phyloP scores from a whole-genome alignment of 352 stramenopile genomes.

The Pythium aristosporum region DNA sequence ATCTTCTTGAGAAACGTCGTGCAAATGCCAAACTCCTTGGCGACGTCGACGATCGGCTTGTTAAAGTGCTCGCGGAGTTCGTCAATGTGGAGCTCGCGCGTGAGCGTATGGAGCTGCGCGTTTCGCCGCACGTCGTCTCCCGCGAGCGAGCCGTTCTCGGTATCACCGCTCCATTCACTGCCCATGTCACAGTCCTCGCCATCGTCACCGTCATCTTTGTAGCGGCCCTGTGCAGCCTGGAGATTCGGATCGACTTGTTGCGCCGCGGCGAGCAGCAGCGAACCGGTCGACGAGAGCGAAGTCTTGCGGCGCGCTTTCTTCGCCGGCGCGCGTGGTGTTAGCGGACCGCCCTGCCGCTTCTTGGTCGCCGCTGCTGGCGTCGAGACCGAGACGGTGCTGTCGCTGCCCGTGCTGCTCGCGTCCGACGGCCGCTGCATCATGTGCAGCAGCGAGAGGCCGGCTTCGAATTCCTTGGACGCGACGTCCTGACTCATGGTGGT shows the following conservation, averaged over 20 bases:
- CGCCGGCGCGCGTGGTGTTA: background rate
- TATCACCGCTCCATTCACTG: background rate
- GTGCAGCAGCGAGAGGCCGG: constrained; percentile 56
- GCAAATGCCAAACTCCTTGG: constrained; percentile 68
- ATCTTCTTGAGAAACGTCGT: constrained; percentile 82
- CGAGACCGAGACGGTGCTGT: background rate
- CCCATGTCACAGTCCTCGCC: background rate
- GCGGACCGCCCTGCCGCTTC: background rate
- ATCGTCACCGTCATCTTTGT: background rate
- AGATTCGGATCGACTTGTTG: constrained; percentile 20
- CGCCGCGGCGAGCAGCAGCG: constrained; percentile 25
- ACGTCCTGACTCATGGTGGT: constrained; percentile 22
- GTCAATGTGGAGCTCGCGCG: constrained; percentile 55
- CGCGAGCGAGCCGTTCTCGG: background rate
- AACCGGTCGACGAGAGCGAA: background rate
- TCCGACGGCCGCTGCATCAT: constrained; percentile 47
- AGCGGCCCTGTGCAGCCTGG: background rate
- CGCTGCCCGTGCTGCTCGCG: constrained; percentile 1
- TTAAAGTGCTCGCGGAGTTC: constrained; percentile 63
- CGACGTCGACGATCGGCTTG: constrained; percentile 64
- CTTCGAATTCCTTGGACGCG: constrained; percentile 57
- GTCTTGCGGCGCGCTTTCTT: constrained; percentile 3
- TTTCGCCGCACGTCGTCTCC: constrained; percentile 33
- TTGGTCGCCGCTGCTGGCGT: background rate
- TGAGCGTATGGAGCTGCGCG: constrained; percentile 47